A percentile compares a stretch with the other conserved stretches of the same genome.
Evolutionary conservation across 2,329 filamentous ascomycete species (phyloP).

Genomic region (Penicillium sp.): DNA sequence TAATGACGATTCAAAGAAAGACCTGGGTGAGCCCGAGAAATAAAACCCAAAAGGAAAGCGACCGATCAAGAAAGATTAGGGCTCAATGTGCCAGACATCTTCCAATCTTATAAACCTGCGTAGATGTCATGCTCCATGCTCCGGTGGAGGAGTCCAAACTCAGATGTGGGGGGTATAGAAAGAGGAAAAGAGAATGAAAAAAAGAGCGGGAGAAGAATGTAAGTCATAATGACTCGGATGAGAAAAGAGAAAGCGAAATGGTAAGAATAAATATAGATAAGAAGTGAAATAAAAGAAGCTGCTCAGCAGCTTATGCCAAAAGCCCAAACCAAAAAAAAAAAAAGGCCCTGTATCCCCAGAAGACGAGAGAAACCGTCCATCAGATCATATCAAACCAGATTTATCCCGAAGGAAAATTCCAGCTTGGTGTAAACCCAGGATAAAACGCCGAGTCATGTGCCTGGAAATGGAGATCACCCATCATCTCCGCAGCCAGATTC

Average conservation of each 20-base stretch:
- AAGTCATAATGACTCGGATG: background rate
- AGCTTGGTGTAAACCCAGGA: slow-evolving; percentile 21
- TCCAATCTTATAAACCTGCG: background rate
- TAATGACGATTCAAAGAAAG: background rate
- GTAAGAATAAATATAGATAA: slow-evolving; percentile 12
- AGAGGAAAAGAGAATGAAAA: background rate
- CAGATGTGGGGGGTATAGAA: slow-evolving; percentile 8
- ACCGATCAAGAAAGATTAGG: slow-evolving; percentile 1
- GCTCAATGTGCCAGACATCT: slow-evolving; percentile 11
- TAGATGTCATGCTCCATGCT: background rate
- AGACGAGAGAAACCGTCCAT: background rate
- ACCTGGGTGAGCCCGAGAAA: slow-evolving; percentile 7
- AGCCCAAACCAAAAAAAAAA: slow-evolving; percentile 3
- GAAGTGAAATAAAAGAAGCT: slow-evolving; percentile 13
- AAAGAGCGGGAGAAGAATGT: background rate
- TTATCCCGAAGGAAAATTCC: slow-evolving; percentile 20
- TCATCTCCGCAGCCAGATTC: slow-evolving; percentile 26
- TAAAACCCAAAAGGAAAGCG: background rate
- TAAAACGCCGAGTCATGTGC: slow-evolving; percentile 23
- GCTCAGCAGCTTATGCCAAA: slow-evolving; percentile 21
- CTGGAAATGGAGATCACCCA: slow-evolving; percentile 28
- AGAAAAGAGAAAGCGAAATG: background rate
- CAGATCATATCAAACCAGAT: background rate
- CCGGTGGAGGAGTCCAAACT: background rate
- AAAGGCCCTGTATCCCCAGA: background rate